phyloP scores from a whole-genome alignment of 2,329 filamentous ascomycete genomes.

The Zymoseptoria passerinii region DNA sequence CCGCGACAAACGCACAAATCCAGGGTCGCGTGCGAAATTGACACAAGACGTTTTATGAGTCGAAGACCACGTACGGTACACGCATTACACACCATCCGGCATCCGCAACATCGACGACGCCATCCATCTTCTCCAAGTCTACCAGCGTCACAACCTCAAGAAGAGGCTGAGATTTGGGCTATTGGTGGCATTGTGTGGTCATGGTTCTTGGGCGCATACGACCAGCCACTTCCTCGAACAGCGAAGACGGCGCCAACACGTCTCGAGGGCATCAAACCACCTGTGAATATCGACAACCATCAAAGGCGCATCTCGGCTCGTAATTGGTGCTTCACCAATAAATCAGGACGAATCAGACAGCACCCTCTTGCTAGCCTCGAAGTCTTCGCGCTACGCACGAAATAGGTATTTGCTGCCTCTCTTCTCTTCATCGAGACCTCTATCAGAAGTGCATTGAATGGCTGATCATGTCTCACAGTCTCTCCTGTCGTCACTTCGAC shows the following conservation, averaged over 20 bases:
- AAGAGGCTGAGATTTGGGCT: neutral
- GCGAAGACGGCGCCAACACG: conserved; percentile 1
- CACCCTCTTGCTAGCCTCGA: conserved; percentile 10
- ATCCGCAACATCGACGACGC: neutral
- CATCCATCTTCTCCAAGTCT: neutral
- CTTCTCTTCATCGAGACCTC: neutral
- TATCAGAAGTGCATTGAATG: neutral
- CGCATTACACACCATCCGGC: neutral
- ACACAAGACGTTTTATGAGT: neutral
- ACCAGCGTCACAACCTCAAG: neutral
- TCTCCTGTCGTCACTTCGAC: neutral
- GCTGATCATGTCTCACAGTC: neutral
- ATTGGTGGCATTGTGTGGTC: neutral
- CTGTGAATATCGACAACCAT: neutral
- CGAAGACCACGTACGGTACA: neutral
- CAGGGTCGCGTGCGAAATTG: conserved; percentile 7
- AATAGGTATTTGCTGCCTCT: conserved; percentile 10
- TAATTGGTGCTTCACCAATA: conserved; percentile 13
- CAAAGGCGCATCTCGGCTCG: conserved; percentile 2
- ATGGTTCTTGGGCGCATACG: neutral
- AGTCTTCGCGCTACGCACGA: conserved; percentile 14
- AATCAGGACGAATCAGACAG: conserved; percentile 15
- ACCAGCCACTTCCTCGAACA: neutral
- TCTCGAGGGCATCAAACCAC: neutral
- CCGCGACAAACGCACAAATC: conserved; percentile 5